Evolutionary conservation across 108 stramenopile genomes (phyloP), one percentile per base, ranked within the genome.

Genomic region (Cyclotella cryptica): DNA sequence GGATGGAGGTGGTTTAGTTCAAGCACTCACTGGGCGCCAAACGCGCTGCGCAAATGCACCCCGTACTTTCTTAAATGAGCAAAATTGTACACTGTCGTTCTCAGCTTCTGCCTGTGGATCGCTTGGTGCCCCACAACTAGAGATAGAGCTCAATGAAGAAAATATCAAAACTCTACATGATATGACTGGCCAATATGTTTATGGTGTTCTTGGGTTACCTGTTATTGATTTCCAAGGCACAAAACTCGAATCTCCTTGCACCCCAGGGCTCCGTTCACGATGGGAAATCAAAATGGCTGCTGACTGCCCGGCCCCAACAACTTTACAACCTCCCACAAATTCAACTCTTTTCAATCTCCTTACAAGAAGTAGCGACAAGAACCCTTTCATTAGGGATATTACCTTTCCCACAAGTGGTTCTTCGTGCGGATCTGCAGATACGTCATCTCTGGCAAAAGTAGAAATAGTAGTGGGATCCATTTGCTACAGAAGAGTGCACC

Each of bases 31-130:
- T 26, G 79, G 74, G 24, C 49, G 46, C 14, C 63, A 73, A 65
- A 75, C 74, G 1, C 43, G 68, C 14, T 84, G 83, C 28, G 55
- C 78, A 21, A 88, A 84, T 65, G 75, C 72, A 18, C 83, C 85
- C 1, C 79, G 81, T 8, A 81, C 83, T 17, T 86, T 86, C 58
- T 70, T 84, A 42, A 88, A 85, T 42, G 81, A 84, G 26, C 62
- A 64, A 44, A 42, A 42, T 24, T 88, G 87, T 47, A 49, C 60
- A 42, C 79, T 80, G 19, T 74, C 79, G 17, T 27, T 42, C 43
- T 74, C 73, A 11, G 42, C 44, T 7, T 62, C 53, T 30, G 57
- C 79, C 17, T 80, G 79, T 53, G 73, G 79, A 22, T 68, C 74
- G 26, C 30, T 57, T 60, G 61, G 61, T 43, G 54, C 79, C 22